Conservation (phyloP, 192 early-diverging fungal species). For the Umbelopsis sp. region DNA sequence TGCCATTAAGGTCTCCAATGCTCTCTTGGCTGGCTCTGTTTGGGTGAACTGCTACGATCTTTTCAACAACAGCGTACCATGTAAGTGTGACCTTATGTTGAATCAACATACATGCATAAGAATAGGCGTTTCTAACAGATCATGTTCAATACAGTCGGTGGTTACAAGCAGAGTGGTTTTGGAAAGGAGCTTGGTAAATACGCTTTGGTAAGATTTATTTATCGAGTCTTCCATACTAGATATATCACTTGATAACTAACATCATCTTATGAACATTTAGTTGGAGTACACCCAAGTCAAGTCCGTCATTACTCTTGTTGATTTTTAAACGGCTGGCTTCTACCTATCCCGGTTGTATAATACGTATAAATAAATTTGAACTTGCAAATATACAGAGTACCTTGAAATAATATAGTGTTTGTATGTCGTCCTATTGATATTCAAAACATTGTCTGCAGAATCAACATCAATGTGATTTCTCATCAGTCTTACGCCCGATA, state of each 20-base stretch:
- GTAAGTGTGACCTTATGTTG: background rate
- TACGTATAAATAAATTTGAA: slow-evolving; percentile 10
- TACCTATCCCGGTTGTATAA: background rate
- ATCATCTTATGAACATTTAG: background rate
- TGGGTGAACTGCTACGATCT: slow-evolving; percentile 61
- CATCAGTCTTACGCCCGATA: too few relatives aligned
- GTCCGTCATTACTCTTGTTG: slow-evolving; percentile 39
- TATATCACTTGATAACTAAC: background rate
- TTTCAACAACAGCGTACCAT: slow-evolving; percentile 16
- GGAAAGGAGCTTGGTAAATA: slow-evolving; percentile 63
- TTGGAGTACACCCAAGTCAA: slow-evolving; percentile 52
- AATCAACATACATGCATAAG: background rate
- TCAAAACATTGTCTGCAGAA: too few relatives aligned
- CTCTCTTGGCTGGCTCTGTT: slow-evolving; percentile 57
- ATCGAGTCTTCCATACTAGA: background rate
- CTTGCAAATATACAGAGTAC: background rate
- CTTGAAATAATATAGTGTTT: background rate
- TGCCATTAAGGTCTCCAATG: slow-evolving; percentile 52
- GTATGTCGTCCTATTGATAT: too few relatives aligned
- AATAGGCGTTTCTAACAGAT: background rate
- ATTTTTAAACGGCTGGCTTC: background rate
- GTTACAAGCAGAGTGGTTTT: slow-evolving; percentile 73
- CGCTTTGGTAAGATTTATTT: slow-evolving; percentile 26
- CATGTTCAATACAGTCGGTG: slow-evolving; percentile 57
- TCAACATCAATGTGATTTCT: too few relatives aligned